Percentiles rank a stretch among this genome's conserved stretches.
phyloP scores from a whole-genome alignment of 306 rosid species.

The Quercus cerris region DNA sequence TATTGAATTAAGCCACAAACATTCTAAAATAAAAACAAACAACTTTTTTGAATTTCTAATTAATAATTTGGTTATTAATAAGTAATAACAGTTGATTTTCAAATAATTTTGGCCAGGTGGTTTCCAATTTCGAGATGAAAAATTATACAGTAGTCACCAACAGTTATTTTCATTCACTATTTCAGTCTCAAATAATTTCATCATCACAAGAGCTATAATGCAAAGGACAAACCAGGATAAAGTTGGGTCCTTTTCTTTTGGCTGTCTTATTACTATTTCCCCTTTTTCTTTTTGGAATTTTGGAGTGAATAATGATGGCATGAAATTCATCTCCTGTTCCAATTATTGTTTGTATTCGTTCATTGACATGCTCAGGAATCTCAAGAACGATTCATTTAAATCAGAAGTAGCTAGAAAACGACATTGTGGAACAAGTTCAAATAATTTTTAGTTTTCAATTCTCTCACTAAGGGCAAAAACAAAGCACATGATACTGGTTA shows the following conservation, averaged over 20 bases:
- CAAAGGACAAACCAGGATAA: slow-evolving; percentile 21
- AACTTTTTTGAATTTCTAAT: not conserved
- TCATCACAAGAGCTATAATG: not conserved
- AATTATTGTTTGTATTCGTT: slow-evolving; percentile 2
- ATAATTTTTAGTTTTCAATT: not conserved
- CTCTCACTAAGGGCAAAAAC: not conserved
- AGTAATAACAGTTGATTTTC: not conserved
- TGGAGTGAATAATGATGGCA: slow-evolving; percentile 7
- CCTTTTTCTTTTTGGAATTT: slow-evolving; percentile 10
- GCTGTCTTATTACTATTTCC: slow-evolving; percentile 19
- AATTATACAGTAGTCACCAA: not conserved
- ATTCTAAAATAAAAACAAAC: not conserved
- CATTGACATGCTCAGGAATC: slow-evolving; percentile 10
- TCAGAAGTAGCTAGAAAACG: no score
- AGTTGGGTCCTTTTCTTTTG: slow-evolving; percentile 25
- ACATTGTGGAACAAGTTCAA: not conserved
- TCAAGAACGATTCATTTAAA: slow-evolving; percentile 8
- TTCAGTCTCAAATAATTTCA: slow-evolving; percentile 1
- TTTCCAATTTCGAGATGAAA: not conserved
- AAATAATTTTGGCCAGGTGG: not conserved
- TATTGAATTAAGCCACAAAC: not conserved
- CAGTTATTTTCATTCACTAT: not conserved
- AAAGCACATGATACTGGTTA: not conserved
- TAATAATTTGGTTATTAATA: not conserved
- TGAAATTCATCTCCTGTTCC: slow-evolving; percentile 13